Evolutionary conservation across 169 alveolate species (phyloP), one percentile per base, ranked within the genome.

Genomic region (Eimeria tenella): DNA sequence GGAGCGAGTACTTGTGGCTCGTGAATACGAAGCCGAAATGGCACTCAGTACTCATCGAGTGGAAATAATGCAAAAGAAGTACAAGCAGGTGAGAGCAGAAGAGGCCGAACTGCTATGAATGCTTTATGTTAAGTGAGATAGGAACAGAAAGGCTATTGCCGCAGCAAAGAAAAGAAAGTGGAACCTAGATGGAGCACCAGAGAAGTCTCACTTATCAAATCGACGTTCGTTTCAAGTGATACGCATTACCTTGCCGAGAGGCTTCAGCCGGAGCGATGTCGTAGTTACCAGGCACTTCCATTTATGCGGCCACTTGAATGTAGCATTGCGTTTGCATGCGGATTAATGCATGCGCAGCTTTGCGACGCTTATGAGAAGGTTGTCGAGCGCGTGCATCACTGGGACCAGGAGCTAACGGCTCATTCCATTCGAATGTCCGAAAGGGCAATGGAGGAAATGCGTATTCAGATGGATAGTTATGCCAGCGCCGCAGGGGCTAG

Each of bases 391-490:
- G 79, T 84, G 52, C 91, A 84, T 60, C 63, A 62, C 52, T 84
- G 91, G 91, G 91, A 84, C 15, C 25, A 84, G 53, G 91, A 84
- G 52, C 58, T 84, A 23, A 84, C 91, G 5, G 63, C 91, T 42
- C 91, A 84, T 52, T 58, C 91, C 58, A 56, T 84, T n/a, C 79
- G 91, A 15, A 84, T 84, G 81, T 84, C 91, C 19, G 91, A 84
- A 84, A 58, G 91, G 81, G 91, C 91, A 25, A 84, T 84, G 91
- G 91, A 84, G 91, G 91, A 84, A 63, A 84, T 84, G 79, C 75
- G 79, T 10, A 84, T 84, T 42, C 91, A 84, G 55, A 84, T 84
- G 91, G 91, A 84, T 50, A 84, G 91, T 55, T 84, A 84, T 62
- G 91, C 91, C 9, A 84, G 91, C 23, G 91, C 91, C 25, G 91